phyloP scores from a whole-genome alignment of 1,139 yeast species.

The Candida gigantensis region DNA sequence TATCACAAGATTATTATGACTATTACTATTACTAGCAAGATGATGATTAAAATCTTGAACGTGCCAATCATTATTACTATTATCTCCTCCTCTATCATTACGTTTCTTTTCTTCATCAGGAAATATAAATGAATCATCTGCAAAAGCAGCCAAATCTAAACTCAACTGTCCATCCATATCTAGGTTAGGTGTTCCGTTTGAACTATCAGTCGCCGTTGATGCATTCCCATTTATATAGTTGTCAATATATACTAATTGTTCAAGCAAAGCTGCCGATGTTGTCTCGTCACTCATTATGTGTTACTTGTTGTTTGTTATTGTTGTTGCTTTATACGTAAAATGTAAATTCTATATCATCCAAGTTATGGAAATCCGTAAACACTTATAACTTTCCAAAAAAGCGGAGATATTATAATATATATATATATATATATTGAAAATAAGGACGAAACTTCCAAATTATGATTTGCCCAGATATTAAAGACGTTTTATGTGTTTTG shows the following conservation, averaged over 20 bases:
- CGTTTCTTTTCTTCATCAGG: conserved; percentile 75
- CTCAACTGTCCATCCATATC: conserved; percentile 68
- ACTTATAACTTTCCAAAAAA: too few species aligned
- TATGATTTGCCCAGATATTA: too few species aligned
- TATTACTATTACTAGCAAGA: neutral
- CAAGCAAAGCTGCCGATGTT: conserved; percentile 68
- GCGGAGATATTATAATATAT: too few species aligned
- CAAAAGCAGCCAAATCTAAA: conserved; percentile 76
- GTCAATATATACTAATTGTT: conserved; percentile 76
- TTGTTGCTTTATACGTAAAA: too few species aligned
- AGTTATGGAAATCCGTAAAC: too few species aligned
- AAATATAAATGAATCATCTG: conserved; percentile 73
- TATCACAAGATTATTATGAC: neutral
- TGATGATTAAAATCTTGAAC: neutral
- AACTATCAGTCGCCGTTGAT: conserved; percentile 13
- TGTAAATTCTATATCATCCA: too few species aligned
- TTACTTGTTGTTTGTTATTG: too few species aligned
- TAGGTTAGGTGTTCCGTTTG: conserved; percentile 34
- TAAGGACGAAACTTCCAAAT: too few species aligned
- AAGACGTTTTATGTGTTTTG: too few species aligned
- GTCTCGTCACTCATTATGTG: conserved; percentile 31
- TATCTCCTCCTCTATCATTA: conserved; percentile 16
- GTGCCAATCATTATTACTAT: conserved; percentile 7
- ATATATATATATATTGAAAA: too few species aligned
- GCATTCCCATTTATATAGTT: conserved; percentile 56